Evolutionary conservation across 768 basidiomycete species (phyloP), one percentile per base, ranked within the genome.

Genomic region (Harrya chromipes): DNA sequence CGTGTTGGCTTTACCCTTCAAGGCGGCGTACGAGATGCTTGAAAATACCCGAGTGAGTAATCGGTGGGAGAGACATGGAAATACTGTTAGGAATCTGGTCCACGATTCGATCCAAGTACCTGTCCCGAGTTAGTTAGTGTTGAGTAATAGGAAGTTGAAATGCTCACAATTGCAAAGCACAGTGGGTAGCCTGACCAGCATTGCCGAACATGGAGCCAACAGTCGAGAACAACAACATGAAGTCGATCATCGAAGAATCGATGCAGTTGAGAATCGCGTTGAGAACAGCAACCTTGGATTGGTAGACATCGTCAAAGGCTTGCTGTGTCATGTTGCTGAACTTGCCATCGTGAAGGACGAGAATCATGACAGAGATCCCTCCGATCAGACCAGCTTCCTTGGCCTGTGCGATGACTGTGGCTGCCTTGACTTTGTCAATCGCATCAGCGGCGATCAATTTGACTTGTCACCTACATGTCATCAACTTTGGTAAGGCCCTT

Each of bases 281-380:
- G 11, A 60, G 55, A 6, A 60, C 59, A 13, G 55, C 37, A 6
- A 60, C 55, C 41, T 60, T 60, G 35, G 59, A 61, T 6, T 54
- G 59, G 44, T 61, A 61, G 16, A 60, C 59, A 1, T 61, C 52
- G 4, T 60, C 59, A 20, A 71, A 70, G 4, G 61, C 60, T 19
- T 70, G 41, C 20, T 68, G 66, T 7, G 69, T 68, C 21, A 70
- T 49, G 51, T 67, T 67, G 19, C 65, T 63, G 40, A 70, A 70
- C n/a, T 61, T 63, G 29, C 55, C 61, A 36, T 70, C 68, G 10
- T 62, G 65, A 37, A 70, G 69, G 21, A 70, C 67, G 19, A 68
- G 61, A 1, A 69, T 66, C 68, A 70, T 70, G 39, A 70, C 55
- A 31, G 70, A 61, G 43, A 67, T 47, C 21, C 68, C 68, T 34